These are phyloP conservation scores for Ananas comosus DNA, from an alignment of 176 grass and related monocot species.

Conservation along the genomic window DNA sequence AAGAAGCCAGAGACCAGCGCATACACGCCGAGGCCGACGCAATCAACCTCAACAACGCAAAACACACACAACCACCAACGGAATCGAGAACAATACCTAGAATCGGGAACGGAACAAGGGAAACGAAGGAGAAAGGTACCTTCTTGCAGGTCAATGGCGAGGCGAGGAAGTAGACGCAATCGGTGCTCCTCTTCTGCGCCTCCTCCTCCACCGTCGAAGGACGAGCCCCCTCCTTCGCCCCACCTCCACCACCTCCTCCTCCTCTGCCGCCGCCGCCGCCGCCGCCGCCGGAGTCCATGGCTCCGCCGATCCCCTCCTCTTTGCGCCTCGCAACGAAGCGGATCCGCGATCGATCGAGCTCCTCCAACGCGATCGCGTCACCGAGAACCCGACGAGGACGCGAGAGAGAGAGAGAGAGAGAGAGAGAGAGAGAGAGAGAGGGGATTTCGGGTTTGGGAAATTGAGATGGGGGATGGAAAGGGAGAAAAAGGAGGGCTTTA, in stretches of 20 bases:
- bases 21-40: not conserved
- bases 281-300: not conserved
- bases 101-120: not conserved
- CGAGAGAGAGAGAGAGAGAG: not conserved
- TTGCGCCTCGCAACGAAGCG: not conserved
- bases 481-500: too few species aligned
- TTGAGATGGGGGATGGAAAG: too few species aligned
- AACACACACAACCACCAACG: not conserved
- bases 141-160: conserved; percentile 74
- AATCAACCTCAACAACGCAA: not conserved
- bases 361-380: too few species aligned
- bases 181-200: conserved; percentile 32
- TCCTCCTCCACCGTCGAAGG: conserved; percentile 33
- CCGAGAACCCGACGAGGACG: not conserved
- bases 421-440: not conserved
- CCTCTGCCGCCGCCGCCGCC: not conserved
- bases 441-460: not conserved
- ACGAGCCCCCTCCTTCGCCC: not conserved
- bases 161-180: conserved; percentile 69
- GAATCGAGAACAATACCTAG: not conserved
- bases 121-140: conserved; percentile 5
- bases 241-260: conserved; percentile 16
- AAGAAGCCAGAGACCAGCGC: not conserved
- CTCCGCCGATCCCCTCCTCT: not conserved
- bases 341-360: not conserved